Conservation (phyloP, 169 alveolate species). For the Plasmodium relictum region DNA sequence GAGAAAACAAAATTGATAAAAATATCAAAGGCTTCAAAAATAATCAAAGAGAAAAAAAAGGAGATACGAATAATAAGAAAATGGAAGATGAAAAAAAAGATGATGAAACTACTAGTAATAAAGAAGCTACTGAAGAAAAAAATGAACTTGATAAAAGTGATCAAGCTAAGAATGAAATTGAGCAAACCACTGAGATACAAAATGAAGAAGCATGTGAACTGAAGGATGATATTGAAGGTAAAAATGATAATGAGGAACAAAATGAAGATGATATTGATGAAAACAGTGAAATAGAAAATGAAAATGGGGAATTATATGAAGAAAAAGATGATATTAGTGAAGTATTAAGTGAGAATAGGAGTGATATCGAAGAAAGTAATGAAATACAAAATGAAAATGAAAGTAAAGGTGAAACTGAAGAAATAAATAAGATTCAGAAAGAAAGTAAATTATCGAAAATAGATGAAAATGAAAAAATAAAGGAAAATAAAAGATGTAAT, state of each 20-base stretch:
- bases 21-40: conserved; percentile 7
- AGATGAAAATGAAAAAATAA: conserved; percentile 4
- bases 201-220: neutral
- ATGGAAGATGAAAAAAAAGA: neutral
- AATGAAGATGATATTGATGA: neutral
- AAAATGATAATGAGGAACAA: too few relatives aligned
- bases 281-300: neutral
- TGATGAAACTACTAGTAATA: neutral
- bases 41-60: conserved; percentile 10
- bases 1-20: conserved; percentile 4
- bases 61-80: neutral
- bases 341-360: neutral
- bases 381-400: neutral
- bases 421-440: neutral
- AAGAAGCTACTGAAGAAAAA: neutral
- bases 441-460: neutral
- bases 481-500: conserved; percentile 1
- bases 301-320: neutral
- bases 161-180: conserved; percentile 2
- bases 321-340: neutral
- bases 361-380: neutral
- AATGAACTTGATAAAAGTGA: conserved; percentile 4
- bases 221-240: neutral
- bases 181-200: neutral
- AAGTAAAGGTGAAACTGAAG: neutral